Base-by-base conservation (phyloP, 345 rosid species). In the Eucalyptus tenuipes region DNA sequence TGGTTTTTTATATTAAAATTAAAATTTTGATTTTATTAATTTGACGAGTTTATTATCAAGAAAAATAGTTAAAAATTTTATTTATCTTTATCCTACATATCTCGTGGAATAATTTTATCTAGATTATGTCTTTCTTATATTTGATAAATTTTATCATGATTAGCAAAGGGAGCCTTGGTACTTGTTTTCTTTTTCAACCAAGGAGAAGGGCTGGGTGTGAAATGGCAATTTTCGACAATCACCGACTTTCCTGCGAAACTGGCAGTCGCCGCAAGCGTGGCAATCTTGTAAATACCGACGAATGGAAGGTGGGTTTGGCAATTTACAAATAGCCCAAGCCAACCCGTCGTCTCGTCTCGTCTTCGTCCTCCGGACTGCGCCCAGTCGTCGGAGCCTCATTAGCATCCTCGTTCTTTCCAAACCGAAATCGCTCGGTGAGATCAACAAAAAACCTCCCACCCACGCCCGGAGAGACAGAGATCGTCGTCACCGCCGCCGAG, bases 61-160 rank as follows among this genome's bases (percentile, higher is more conserved):
- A 55, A 24, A n/a, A n/a, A n/a, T n/a, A n/a, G n/a, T 55, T 55
- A 22, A 0, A 55, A 55, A 55, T 9, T 0, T 55, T 10, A 55
- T 55, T 22, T 0, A 55, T 24, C 13, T 24, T 10, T 2, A 55
- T 24, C 2, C 13, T 10, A 55, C 61, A 9, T 9, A 20, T 22
- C 12, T 53, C 2, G 13, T 55, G 1, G 6, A 24, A 55, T 24
- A 55, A 55, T 24, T 55, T 55, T 55, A 55, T 55, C 13, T 55
- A 24, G 29, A 55, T 55, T 55, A 24, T 18, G 24, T 52, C 24
- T 8, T 10, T 55, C 5, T 53, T 53, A 9, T 55, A 10, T 55
- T 55, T 22, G 11, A 55, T 55, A 53, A 53, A 53, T 53, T 53
- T 53, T 53, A 55, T 9, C 27, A 24, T 8, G 27, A 55, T 22